These are phyloP conservation scores for Cardamine resedifolia DNA, from an alignment of 345 rosid genomes.

Conservation along the genomic window DNA sequence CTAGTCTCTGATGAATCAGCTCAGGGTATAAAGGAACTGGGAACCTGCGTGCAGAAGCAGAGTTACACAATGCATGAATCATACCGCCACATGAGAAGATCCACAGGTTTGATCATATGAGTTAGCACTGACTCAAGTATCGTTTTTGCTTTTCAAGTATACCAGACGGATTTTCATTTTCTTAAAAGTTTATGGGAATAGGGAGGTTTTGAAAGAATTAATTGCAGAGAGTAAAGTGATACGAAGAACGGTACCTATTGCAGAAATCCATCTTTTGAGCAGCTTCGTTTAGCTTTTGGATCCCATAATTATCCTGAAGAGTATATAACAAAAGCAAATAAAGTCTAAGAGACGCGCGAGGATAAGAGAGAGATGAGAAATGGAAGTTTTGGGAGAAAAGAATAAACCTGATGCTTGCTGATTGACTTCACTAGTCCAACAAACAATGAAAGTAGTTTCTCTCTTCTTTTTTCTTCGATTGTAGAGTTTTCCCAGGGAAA, in stretches of 20 bases:
- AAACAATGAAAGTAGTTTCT: slow-evolving; percentile 54
- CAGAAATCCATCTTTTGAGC: slow-evolving; percentile 71
- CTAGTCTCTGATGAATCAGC: slow-evolving; percentile 71
- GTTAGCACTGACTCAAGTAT: background rate
- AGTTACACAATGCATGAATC: slow-evolving; percentile 15
- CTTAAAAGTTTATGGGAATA: background rate
- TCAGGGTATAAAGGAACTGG: slow-evolving; percentile 82
- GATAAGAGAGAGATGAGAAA: background rate
- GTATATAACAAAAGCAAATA: slow-evolving; percentile 5
- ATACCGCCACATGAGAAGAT: background rate
- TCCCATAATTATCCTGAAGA: slow-evolving; percentile 78
- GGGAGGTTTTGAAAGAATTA: slow-evolving; percentile 2
- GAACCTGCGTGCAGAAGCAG: slow-evolving; percentile 51
- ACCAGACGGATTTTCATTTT: background rate
- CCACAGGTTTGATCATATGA: background rate
- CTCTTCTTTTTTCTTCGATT: slow-evolving; percentile 51
- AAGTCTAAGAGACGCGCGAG: background rate
- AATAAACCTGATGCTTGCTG: slow-evolving; percentile 57
- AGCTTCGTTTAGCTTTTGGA: slow-evolving; percentile 69
- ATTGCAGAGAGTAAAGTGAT: slow-evolving; percentile 5
- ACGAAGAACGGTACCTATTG: slow-evolving; percentile 70
- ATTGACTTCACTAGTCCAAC: slow-evolving; percentile 57
- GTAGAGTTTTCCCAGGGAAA: slow-evolving; percentile 57
- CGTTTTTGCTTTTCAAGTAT: background rate
- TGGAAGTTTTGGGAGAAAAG: slow-evolving; percentile 4